Percentiles rank a stretch among this genome's conserved stretches.
These are phyloP conservation scores for Fusarium albosuccineum DNA, from an alignment of 2,329 filamentous ascomycete species.

Conservation along the genomic window DNA sequence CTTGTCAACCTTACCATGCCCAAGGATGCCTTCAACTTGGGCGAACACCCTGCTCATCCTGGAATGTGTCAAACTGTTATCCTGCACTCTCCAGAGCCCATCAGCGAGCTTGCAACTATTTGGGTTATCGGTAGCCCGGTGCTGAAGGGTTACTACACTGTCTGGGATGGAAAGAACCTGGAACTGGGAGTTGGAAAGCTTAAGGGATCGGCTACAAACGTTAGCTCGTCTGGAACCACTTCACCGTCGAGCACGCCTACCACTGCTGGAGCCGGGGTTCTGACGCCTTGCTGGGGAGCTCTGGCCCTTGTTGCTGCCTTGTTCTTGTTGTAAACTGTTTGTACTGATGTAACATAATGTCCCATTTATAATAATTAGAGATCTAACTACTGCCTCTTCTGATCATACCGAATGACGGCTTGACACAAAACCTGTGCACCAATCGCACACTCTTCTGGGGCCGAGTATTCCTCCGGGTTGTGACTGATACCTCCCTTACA, in stretches of 20 bases:
- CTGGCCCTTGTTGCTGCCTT: neutral
- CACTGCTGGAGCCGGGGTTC: neutral
- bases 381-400: conserved; percentile 22
- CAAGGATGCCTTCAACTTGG: neutral
- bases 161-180: conserved; percentile 49
- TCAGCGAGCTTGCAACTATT: conserved; percentile 31
- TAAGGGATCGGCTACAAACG: neutral
- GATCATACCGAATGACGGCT: conserved; percentile 42
- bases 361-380: neutral
- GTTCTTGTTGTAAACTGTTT: neutral
- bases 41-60: neutral
- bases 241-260: neutral
- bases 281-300: neutral
- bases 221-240: neutral
- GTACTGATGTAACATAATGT: too few relatives aligned
- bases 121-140: conserved; percentile 52
- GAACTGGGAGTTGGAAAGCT: conserved; percentile 44
- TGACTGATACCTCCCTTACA: conserved; percentile 51
- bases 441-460: conserved; percentile 48
- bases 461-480: conserved; percentile 45
- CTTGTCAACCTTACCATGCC: conserved; percentile 1
- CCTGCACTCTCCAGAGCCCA: conserved; percentile 37
- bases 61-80: conserved; percentile 51
- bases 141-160: conserved; percentile 53
- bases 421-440: conserved; percentile 43